Base-by-base conservation (phyloP, 306 rosid species). In the Ceratonia siliqua region DNA sequence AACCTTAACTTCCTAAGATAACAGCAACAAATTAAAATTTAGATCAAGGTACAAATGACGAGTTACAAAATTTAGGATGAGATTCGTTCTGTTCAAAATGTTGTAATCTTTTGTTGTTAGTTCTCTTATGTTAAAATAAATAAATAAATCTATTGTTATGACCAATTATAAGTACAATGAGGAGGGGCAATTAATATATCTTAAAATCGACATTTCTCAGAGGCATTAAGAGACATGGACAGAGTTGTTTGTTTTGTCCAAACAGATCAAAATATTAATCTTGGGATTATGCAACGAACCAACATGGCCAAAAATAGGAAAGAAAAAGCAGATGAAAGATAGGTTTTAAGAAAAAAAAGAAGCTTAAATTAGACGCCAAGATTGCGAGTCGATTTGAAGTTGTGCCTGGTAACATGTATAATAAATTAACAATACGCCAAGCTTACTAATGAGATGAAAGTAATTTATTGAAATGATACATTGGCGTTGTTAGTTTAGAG, bases 401-500 rank as follows among this genome's bases (percentile, higher is more conserved):
- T 36, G 63, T 50, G 42, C 38, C 68, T 41, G 20, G 3, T 2
- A 62, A 61, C 6, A 8, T 14, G 1, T 36, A 11, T 24, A n/a
- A n/a, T n/a, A n/a, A n/a, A n/a, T n/a, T n/a, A n/a, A n/a, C n/a
- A 24, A 39, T 14, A 30, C 9, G 46, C 11, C 69, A 36, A 55
- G 41, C 30, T 2, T 45, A 6, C 10, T 18, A 8, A 49, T 9
- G 71, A 22, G 24, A 48, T 61, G 3, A 1, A 20, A 20, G 46
- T 38, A 65, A 30, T 9, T 68, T 48, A 49, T 18, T 33, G 43
- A 41, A 63, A 62, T 52, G 68, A 39, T 71, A 41, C 17, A 3
- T 42, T 41, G 61, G 32, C 54, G 27, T 62, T 54, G 70, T 55
- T 13, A 43, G 57, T 11, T 62, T 45, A 79, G 53, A 72, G 61